phyloP scores from a whole-genome alignment of 352 stramenopile genomes.

The Globisporangium paddicum region DNA sequence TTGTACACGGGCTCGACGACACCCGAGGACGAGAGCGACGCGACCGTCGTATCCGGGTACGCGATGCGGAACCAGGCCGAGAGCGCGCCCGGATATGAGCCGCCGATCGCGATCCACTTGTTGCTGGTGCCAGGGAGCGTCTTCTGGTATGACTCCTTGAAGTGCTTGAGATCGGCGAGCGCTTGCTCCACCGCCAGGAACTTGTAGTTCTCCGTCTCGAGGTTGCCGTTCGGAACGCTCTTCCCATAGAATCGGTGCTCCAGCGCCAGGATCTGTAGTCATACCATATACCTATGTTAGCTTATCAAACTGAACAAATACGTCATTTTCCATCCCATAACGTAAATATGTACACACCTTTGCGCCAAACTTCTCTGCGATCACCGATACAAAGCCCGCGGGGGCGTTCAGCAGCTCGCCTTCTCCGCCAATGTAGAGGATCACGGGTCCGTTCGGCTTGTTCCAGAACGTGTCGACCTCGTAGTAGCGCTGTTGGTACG shows the following conservation, averaged over 20 bases:
- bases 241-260: conserved; percentile 89
- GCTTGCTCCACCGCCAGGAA: conserved; percentile 84
- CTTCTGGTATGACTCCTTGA: conserved; percentile 66
- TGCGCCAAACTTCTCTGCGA: conserved; percentile 70
- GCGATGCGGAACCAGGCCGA: conserved; percentile 78
- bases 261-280: conserved; percentile 59
- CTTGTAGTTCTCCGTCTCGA: conserved; percentile 68
- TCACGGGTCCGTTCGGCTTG: conserved; percentile 49
- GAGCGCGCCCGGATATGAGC: conserved; percentile 80
- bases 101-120: conserved; percentile 75
- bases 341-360: conserved; percentile 30
- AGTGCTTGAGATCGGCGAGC: conserved; percentile 81
- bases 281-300: background rate
- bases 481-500: conserved; percentile 79
- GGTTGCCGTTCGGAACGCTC: conserved; percentile 69
- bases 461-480: conserved; percentile 60
- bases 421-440: conserved; percentile 86
- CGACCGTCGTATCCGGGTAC: conserved; percentile 75
- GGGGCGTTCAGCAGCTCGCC: conserved; percentile 55
- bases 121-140: conserved; percentile 22
- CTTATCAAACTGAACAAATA: background rate
- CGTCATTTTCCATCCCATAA: background rate
- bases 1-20: conserved; percentile 79
- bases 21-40: conserved; percentile 65
- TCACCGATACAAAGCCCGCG: conserved; percentile 57